Base-by-base conservation (phyloP, 139 green algal species). In the Chlamydomonas sphaeroides region DNA sequence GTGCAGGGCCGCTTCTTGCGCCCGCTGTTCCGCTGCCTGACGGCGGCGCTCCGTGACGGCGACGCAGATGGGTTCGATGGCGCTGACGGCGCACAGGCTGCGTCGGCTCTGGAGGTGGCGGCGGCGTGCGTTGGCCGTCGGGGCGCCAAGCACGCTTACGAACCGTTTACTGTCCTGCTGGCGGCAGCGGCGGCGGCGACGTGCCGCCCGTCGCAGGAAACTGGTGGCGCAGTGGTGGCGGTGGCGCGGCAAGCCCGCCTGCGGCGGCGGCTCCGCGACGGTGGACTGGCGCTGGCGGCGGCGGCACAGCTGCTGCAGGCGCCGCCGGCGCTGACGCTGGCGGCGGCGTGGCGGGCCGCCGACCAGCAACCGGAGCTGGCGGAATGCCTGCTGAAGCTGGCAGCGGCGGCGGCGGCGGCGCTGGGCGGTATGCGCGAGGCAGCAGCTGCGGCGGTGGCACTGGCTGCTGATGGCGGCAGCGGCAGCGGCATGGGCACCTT, bases 291-390 rank as follows among this genome's bases (percentile, higher is more conserved):
- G 25, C 25, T 17, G 49, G 49, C 49, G 49, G 49, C 32, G 15
- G 33, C 17, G 32, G 62, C 5, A 32, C 32, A 30, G 62, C 15
- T 48, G 65, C 18, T 28, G 6, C 11, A 8, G 18, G 65, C 35
- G 35, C 1, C 2, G 65, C 33, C n/a, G 65, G 76, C 76, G 4
- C 36, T 33, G 20, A 63, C 26, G 21, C 32, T 76, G 77, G 28
- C 36, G 38, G 32, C 39, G 4, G 42, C 30, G 3, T 84, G 77
- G 65, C 63, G 48, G 5, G 25, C 77, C 14, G 77, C 65, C 5
- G 77, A 84, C 65, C 48, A 20, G 5, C 35, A 84, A 26, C 77
- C 77, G 15, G 77, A 84, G 17, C 20, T 65, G 14, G 65, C 65
- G 17, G 65, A 68, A 48, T 75, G 65, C 48, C 65, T 84, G 28